Conservation (phyloP, 2,329 filamentous ascomycete species). For the Periconia macrospinosa region DNA sequence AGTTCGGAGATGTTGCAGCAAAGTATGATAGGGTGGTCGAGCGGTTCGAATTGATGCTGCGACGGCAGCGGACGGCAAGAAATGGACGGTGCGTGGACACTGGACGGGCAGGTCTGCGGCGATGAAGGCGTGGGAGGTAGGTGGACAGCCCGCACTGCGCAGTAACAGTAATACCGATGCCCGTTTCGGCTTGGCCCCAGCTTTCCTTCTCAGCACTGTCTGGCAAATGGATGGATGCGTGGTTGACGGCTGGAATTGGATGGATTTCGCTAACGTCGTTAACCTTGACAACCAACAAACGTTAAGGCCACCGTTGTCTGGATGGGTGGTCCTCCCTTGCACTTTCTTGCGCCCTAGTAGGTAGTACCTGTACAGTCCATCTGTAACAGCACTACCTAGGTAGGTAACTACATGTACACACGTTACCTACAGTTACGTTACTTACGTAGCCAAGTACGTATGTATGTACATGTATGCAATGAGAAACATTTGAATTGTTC, state of each 20-base stretch:
- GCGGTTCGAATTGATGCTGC: constrained; percentile 17
- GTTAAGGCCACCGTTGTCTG: constrained; percentile 24
- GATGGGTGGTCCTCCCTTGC: background rate
- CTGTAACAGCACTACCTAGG: too few relatives aligned
- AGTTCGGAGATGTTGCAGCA: constrained; percentile 6
- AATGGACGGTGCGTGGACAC: constrained; percentile 7
- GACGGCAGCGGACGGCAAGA: constrained; percentile 6
- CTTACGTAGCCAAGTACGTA: too few relatives aligned
- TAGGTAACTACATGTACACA: too few relatives aligned
- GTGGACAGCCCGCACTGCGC: too few relatives aligned
- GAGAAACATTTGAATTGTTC: too few relatives aligned
- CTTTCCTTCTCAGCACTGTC: constrained; percentile 18
- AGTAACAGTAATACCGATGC: constrained; percentile 7
- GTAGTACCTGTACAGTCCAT: too few relatives aligned
- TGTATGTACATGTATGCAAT: too few relatives aligned
- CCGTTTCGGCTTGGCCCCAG: constrained; percentile 30
- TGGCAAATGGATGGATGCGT: too few relatives aligned
- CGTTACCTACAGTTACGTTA: too few relatives aligned
- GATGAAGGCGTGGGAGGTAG: constrained; percentile 11
- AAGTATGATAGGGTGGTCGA: background rate
- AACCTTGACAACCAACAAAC: constrained; percentile 2
- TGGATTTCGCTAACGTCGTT: constrained; percentile 13
- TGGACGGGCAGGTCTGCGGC: constrained; percentile 7
- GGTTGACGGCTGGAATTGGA: constrained; percentile 15
- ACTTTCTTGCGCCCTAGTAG: too few relatives aligned